Evolutionary conservation across 768 basidiomycete genomes (phyloP).

Genomic region (Obba rivulosa): DNA sequence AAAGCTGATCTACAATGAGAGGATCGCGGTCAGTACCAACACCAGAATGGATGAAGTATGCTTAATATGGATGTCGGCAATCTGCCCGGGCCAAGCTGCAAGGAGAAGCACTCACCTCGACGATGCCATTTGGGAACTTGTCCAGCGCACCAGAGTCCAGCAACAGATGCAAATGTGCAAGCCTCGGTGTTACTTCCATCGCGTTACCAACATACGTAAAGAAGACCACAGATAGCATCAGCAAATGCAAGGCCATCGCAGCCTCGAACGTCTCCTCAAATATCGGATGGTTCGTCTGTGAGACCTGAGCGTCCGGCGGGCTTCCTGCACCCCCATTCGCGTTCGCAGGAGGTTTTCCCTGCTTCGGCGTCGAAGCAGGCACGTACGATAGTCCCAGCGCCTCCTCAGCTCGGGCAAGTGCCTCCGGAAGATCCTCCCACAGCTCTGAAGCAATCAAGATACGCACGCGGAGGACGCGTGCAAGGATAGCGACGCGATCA

Average conservation of each 20-base stretch:
- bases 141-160: slow-evolving; percentile 54
- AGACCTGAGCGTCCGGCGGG: neutral
- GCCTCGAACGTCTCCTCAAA: slow-evolving; percentile 31
- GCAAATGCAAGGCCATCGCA: slow-evolving; percentile 49
- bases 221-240: slow-evolving; percentile 57
- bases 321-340: neutral
- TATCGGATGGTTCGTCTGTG: slow-evolving; percentile 17
- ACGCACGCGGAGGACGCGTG: slow-evolving; percentile 52
- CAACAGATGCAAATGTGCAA: slow-evolving; percentile 58
- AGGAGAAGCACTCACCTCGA: slow-evolving; percentile 29
- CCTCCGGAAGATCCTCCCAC: slow-evolving; percentile 47
- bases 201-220: slow-evolving; percentile 55
- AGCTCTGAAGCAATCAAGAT: slow-evolving; percentile 47
- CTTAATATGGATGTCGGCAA: no score
- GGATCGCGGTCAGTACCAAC: no score
- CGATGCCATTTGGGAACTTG: slow-evolving; percentile 31
- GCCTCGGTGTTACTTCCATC: slow-evolving; percentile 40
- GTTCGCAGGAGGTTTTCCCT: slow-evolving; percentile 4
- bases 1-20: slow-evolving; percentile 23
- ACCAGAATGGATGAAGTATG: no score
- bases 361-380: slow-evolving; percentile 14
- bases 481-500: slow-evolving; percentile 40
- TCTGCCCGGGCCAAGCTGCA: no score
- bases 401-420: slow-evolving; percentile 45
- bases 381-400: slow-evolving; percentile 39